Evolutionary conservation across 2,329 filamentous ascomycete species (phyloP), one percentile per base, ranked within the genome.

Genomic region (Pseudocercospora vitis): DNA sequence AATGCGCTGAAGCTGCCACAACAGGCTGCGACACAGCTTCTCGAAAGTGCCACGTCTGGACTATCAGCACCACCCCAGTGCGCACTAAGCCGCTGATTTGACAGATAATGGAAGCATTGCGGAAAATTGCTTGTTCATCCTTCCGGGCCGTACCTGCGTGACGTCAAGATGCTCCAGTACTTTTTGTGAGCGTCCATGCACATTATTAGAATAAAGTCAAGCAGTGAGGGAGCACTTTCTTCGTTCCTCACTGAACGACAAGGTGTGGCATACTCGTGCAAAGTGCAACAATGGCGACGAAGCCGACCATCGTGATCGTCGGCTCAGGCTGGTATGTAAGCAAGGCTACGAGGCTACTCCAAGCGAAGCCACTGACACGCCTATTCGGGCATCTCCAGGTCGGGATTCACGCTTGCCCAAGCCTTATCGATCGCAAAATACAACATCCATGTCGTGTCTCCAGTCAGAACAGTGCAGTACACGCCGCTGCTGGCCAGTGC

Each of bases 401-500:
- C 67, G 46, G 73, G 72, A 28, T 73, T 69, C 56, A 71, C 69
- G 4, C 55, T 74, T 2, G 64, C 71, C 1, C 70, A 74, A 31
- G 58, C 67, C 9, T 58, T 74, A 2, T 65, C 65, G 19, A 56
- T 66, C 7, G 60, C 62, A 0, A 70, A 68, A 28, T 76, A 75
- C 58, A 64, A 70, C 33, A 63, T 76, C 28, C 71, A 68, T 1
- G 63, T 76, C 31, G 71, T 77, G 12, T 75, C 74, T 0, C 75
- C 74, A 1, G 55, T 69, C 5, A 66, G 73, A 5, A 77, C 74
- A 3, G 69, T 73, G 24, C 72, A 73, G 44, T 74, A 76, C 52
- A 78, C 75, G 0, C 74, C 75, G 6, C 65, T 77, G 2, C 69
- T 78, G 5, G 74, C 74, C 8, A 74, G 70, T 44, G 75, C 74